Conservation (phyloP, 83 land plant genomes). For the Picea abies region DNA sequence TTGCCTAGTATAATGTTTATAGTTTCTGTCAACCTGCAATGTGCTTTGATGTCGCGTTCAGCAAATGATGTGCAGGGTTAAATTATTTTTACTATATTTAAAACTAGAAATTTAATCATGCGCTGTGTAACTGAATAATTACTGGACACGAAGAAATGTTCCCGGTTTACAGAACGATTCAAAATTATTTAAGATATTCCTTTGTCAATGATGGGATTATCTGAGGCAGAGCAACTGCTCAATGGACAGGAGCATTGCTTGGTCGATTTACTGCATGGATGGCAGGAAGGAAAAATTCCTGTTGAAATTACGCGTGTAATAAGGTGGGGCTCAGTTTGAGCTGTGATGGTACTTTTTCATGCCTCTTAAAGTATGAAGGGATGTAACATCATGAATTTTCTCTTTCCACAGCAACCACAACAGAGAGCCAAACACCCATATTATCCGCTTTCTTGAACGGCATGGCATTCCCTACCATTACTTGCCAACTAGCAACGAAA, state of each 20-base stretch:
- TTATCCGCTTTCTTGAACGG: conserved; percentile 81
- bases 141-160: background rate
- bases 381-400: background rate
- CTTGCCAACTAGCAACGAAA: conserved; percentile 53
- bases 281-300: conserved; percentile 96
- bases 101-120: background rate
- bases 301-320: conserved; percentile 83
- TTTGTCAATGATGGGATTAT: conserved; percentile 8
- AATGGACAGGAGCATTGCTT: conserved; percentile 90
- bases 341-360: conserved; percentile 1
- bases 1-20: background rate
- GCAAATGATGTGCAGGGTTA: background rate
- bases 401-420: conserved; percentile 75
- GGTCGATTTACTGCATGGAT: conserved; percentile 82
- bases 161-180: background rate
- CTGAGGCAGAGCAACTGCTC: background rate
- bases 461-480: conserved; percentile 89
- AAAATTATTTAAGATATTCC: conserved; percentile 10
- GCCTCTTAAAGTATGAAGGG: background rate
- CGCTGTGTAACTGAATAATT: background rate
- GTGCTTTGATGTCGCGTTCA: background rate
- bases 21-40: background rate
- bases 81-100: background rate
- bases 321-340: conserved; percentile 53
- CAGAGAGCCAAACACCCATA: conserved; percentile 85